Evolutionary conservation across 306 rosid species (phyloP), one percentile per base, ranked within the genome.

Genomic region (Prosopis cineraria): DNA sequence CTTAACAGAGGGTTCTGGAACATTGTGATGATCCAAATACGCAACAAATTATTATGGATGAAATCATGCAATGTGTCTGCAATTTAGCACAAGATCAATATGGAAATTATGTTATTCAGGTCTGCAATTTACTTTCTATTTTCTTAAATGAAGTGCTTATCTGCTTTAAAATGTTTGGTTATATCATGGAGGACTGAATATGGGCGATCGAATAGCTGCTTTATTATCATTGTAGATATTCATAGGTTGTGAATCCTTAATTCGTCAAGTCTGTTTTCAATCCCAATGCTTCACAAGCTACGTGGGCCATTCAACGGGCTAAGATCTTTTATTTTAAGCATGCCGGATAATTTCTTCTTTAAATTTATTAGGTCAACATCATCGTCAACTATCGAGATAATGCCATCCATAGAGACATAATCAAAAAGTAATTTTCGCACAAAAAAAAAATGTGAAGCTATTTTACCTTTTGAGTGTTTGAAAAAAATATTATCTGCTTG

Each of bases 41-140:
- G 0, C 97, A 89, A 85, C 83, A 88, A 83, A 84, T 88, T 81
- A 86, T 95, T 79, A 95, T 95, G 99, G 97, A 88, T 44, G 98
- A 95, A 90, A 86, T 95, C 82, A 93, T 95, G 99, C 91, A 87
- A 74, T 87, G 96, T 77, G 96, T 95, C 45, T 88, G 97, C 87
- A 83, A 79, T 74, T 83, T 95, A 84, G 92, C 99, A 31, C 99
- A 88, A 80, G 99, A 95, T 86, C 99, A 95, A 81, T 95, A 91
- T 77, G 99, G 99, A 79, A 95, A 95, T 80, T 95, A 95, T 85
- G 98, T 95, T 70, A 93, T 95, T 84, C 99, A 95, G 59, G 97
- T 95, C 45, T 88, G 97, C 87, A 85, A 76, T 74, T 83, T 95
- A 84, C 36, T 58, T 58, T 29, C 65, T 58, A 4, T 27, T 58